A percentile compares a stretch with the other conserved stretches of the same genome.
phyloP scores from a whole-genome alignment of 2,329 filamentous ascomycete genomes.

The Escovopsis weberi region DNA sequence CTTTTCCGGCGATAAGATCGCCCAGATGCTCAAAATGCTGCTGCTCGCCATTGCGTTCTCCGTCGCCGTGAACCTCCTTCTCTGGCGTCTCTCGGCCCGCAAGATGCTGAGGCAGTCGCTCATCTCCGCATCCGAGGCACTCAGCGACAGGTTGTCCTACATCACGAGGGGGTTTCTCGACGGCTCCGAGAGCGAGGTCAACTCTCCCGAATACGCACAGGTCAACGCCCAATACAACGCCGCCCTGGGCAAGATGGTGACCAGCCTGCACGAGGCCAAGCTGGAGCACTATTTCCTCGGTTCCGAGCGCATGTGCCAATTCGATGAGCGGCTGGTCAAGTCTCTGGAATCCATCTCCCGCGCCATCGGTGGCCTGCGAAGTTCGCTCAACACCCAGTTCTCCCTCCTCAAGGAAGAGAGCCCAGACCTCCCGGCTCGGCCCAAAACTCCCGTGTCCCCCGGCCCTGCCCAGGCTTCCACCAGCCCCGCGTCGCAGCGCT shows the following conservation, averaged over 20 bases:
- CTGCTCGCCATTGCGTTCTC: slow-evolving; percentile 61
- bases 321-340: slow-evolving; percentile 68
- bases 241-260: slow-evolving; percentile 55
- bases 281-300: slow-evolving; percentile 78
- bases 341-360: slow-evolving; percentile 77
- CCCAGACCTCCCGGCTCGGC: not conserved
- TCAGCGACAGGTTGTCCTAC: slow-evolving; percentile 67
- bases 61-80: slow-evolving; percentile 57
- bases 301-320: slow-evolving; percentile 60
- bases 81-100: slow-evolving; percentile 69
- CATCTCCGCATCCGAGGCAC: slow-evolving; percentile 53
- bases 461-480: slow-evolving; percentile 5
- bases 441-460: slow-evolving; percentile 6
- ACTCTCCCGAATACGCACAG: slow-evolving; percentile 47
- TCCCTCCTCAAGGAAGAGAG: slow-evolving; percentile 55
- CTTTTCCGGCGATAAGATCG: slow-evolving; percentile 68
- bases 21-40: slow-evolving; percentile 72
- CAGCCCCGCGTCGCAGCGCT: slow-evolving; percentile 13
- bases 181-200: slow-evolving; percentile 65
- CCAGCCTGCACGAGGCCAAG: slow-evolving; percentile 71
- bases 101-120: slow-evolving; percentile 59
- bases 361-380: slow-evolving; percentile 78
- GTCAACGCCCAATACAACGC: slow-evolving; percentile 50
- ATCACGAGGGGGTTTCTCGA: slow-evolving; percentile 75
- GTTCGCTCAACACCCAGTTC: slow-evolving; percentile 82